phyloP scores from a whole-genome alignment of 306 rosid genomes.

The Cucurbita pepo region DNA sequence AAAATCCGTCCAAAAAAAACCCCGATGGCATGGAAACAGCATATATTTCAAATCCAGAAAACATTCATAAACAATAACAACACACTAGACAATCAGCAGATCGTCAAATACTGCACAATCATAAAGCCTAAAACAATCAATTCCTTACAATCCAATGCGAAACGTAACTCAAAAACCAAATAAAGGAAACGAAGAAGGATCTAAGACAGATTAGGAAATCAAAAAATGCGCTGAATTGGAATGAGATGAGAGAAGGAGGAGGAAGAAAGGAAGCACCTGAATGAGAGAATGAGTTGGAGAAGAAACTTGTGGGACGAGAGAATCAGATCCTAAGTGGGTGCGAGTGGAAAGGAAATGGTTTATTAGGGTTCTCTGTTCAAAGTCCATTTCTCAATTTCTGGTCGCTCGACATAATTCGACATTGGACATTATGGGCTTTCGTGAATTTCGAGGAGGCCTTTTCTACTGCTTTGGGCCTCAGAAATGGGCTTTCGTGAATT shows the following conservation, averaged over 20 bases:
- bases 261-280: background rate
- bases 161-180: background rate
- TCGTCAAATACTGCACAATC: background rate
- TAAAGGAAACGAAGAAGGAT: background rate
- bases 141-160: background rate
- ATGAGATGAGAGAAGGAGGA: background rate
- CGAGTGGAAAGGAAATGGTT: background rate
- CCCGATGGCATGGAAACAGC: background rate
- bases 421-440: constrained; percentile 10
- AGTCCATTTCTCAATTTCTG: background rate
- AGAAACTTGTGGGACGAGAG: constrained; percentile 1
- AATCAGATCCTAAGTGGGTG: background rate
- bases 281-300: background rate
- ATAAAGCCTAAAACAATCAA: background rate
- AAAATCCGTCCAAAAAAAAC: background rate
- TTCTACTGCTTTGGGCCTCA: background rate
- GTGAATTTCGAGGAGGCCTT: constrained; percentile 12
- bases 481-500: constrained; percentile 5
- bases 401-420: constrained; percentile 1
- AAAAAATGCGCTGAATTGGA: background rate
- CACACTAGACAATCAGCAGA: background rate
- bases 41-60: background rate
- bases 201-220: background rate
- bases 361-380: background rate
- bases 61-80: background rate